These are phyloP conservation scores for Daldinia eschscholtzii DNA, from an alignment of 2,329 filamentous ascomycete species.

Conservation along the genomic window DNA sequence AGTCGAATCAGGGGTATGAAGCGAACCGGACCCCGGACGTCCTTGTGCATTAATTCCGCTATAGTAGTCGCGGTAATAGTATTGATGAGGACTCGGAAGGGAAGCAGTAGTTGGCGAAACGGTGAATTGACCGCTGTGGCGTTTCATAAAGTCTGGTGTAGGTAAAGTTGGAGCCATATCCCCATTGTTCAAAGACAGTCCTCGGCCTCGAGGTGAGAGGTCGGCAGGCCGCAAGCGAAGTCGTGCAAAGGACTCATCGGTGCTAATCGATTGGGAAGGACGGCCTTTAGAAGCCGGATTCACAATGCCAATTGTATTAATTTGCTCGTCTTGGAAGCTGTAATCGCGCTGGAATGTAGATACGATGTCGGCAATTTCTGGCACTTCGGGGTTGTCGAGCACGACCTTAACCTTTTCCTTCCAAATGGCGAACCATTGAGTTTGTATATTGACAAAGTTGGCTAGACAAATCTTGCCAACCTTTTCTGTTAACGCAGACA, in stretches of 20 bases:
- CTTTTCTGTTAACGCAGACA: constrained; percentile 84
- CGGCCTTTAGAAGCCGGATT: constrained; percentile 76
- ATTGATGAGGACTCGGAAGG: constrained; percentile 65
- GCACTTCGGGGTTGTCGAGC: constrained; percentile 74
- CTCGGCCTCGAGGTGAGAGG: constrained; percentile 65
- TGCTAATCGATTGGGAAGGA: constrained; percentile 70
- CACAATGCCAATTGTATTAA: constrained; percentile 79
- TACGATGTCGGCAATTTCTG: constrained; percentile 79
- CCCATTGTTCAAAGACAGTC: constrained; percentile 69
- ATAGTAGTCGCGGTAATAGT: constrained; percentile 69
- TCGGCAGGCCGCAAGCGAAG: constrained; percentile 64
- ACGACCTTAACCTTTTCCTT: constrained; percentile 84
- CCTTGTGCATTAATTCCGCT: constrained; percentile 60
- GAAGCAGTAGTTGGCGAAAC: constrained; percentile 66
- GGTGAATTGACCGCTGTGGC: constrained; percentile 75
- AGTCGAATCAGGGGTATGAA: constrained; percentile 67
- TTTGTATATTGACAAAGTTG: constrained; percentile 87
- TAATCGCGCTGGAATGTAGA: constrained; percentile 84
- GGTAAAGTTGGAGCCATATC: constrained; percentile 74
- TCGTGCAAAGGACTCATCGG: constrained; percentile 64
- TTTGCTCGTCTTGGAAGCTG: constrained; percentile 77
- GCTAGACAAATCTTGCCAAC: constrained; percentile 85
- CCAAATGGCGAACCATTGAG: constrained; percentile 85
- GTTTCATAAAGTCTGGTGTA: constrained; percentile 73
- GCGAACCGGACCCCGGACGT: constrained; percentile 69